Conservation (phyloP, 352 stramenopile genomes). For the Globisporangium uncinulatum region DNA sequence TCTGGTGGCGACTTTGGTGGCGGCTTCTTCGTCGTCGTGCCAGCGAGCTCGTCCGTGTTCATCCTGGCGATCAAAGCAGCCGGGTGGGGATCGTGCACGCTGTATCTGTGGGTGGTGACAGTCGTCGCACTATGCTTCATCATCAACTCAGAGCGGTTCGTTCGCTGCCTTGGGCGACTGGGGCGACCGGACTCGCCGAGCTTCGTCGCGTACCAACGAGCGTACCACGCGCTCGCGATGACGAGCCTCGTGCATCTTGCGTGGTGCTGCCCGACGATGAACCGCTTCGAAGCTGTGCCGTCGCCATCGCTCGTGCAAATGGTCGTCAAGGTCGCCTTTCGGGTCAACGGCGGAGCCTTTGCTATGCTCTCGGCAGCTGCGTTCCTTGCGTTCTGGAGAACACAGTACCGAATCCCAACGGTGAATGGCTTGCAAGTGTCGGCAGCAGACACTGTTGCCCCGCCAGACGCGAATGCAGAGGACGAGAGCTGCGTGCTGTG, state of each 20-base stretch:
- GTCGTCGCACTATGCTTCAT: constrained; percentile 39
- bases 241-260: constrained; percentile 34
- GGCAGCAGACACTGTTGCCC: too few relatives aligned
- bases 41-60: constrained; percentile 25
- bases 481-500: constrained; percentile 20
- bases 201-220: constrained; percentile 36
- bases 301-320: constrained; percentile 4
- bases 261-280: constrained; percentile 24
- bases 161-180: constrained; percentile 26
- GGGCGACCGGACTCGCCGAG: constrained; percentile 20
- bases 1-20: constrained; percentile 29
- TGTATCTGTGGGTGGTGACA: constrained; percentile 34
- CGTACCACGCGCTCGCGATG: constrained; percentile 34
- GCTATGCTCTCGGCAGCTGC: constrained; percentile 12
- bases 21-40: constrained; percentile 40
- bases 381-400: constrained; percentile 36
- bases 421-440: not conserved
- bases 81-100: constrained; percentile 22
- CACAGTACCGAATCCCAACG: constrained; percentile 28
- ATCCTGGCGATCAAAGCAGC: constrained; percentile 24
- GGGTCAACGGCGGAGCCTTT: constrained; percentile 27
- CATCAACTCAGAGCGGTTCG: constrained; percentile 35
- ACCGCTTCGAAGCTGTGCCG: constrained; percentile 1
- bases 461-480: not conserved
- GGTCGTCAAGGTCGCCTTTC: constrained; percentile 14